Base-by-base conservation (phyloP, 805 yeast species). In the Wilhelminamyces savonicus region DNA sequence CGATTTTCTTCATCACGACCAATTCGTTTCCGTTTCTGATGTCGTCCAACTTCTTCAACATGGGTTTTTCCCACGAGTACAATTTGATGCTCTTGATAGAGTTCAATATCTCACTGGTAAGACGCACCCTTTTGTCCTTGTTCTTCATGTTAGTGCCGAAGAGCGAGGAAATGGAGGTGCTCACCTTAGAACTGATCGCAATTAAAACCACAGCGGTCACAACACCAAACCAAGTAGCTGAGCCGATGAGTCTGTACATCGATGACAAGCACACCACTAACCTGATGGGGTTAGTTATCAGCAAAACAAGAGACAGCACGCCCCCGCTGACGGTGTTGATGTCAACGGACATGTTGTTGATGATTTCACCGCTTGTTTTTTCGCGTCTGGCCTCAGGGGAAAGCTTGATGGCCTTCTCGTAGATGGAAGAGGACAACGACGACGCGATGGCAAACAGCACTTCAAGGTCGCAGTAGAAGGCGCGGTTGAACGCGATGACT, bases 311-410 rank as follows among this genome's bases (percentile, higher is more conserved):
- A 8, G 8, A 7, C 6, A 6, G 6, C 6, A 8, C 8, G 11
- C 15, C 5, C 9, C 11, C 6, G 25, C 25, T 30, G 19, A 54
- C 28, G 7, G 40, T 30, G 20, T 29, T 23, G 9, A 51, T 38
- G 43, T 58, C 65, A 36, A 54, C 52, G 10, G 63, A 44, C 27
- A 57, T 35, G 31, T 56, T 50, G 39, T 52, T 57, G 18, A 58
- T 44, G 27, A 58, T 51, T 29, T 58, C 63, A 33, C 63, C 62
- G 3, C 56, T 51, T 5, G 58, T 34, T 31, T 54, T 56, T 24
- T 46, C 37, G 34, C 48, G 54, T 27, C 59, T 48, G 15, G 54
- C 46, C 26, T 55, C 52, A 7, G 62, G 62, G 26, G 57, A 47
- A 16, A 58, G 45, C 22, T 20, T 40, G 35, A 57, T 36, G 2